These are phyloP conservation scores for Hypoxylon fuscum DNA, from an alignment of 495 filamentous ascomycete genomes.

Conservation along the genomic window DNA sequence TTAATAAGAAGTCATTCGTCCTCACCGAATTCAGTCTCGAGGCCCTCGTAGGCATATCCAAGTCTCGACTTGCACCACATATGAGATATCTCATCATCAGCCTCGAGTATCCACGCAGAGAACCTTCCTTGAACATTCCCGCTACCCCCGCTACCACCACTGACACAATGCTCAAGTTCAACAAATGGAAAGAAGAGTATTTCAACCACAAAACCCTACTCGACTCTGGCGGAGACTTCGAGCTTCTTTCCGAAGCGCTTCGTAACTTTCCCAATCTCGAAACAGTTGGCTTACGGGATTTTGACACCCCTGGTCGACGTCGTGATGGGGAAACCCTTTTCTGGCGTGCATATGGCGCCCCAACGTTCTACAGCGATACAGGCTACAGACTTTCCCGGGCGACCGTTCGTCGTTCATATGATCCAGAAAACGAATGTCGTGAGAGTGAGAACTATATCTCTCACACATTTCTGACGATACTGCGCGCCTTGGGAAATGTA, in stretches of 20 bases:
- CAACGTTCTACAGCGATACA: constrained; percentile 34
- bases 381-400: not conserved
- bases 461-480: constrained; percentile 39
- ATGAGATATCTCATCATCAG: constrained; percentile 61
- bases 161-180: constrained; percentile 2
- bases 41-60: constrained; percentile 63
- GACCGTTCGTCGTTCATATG: not conserved
- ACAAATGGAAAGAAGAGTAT: constrained; percentile 7
- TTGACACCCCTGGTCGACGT: constrained; percentile 31
- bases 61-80: constrained; percentile 49
- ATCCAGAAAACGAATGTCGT: not conserved
- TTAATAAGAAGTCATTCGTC: constrained; percentile 65
- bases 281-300: constrained; percentile 61
- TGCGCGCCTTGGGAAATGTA: constrained; percentile 45
- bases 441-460: no score
- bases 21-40: constrained; percentile 56
- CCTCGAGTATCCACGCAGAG: constrained; percentile 41
- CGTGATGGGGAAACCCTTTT: constrained; percentile 27
- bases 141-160: not conserved
- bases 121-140: not conserved
- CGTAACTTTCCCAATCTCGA: constrained; percentile 56
- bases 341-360: constrained; percentile 49
- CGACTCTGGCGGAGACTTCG: constrained; percentile 48
- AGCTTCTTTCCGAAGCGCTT: constrained; percentile 62
- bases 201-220: constrained; percentile 47